A percentile compares a stretch with the other conserved stretches of the same genome.
Conservation (phyloP, 1,284 basidiomycete species). For the Filobasidium uniguttulatum region DNA sequence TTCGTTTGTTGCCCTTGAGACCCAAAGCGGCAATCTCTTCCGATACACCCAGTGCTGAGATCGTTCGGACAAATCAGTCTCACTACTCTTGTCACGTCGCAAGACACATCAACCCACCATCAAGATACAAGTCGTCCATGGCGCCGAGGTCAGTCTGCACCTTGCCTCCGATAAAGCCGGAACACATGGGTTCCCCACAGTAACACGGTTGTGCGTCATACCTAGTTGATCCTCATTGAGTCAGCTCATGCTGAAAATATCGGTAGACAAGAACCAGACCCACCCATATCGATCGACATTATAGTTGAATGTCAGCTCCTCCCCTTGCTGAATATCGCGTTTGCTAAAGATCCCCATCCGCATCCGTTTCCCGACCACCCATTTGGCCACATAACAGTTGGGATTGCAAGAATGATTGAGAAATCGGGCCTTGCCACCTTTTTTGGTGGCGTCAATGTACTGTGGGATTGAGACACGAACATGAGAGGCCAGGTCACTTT, state of each 20-base stretch:
- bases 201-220: slow-evolving; percentile 92
- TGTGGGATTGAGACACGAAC: slow-evolving; percentile 32
- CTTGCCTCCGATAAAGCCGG: slow-evolving; percentile 93
- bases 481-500: slow-evolving; percentile 4
- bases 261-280: too few species aligned
- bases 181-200: slow-evolving; percentile 91
- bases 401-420: slow-evolving; percentile 97
- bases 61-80: neutral
- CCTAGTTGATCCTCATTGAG: slow-evolving; percentile 36
- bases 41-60: slow-evolving; percentile 76
- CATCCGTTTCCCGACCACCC: slow-evolving; percentile 82
- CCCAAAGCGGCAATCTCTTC: slow-evolving; percentile 68
- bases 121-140: slow-evolving; percentile 90
- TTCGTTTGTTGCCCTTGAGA: slow-evolving; percentile 79
- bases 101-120: slow-evolving; percentile 46
- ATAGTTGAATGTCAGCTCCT: slow-evolving; percentile 98
- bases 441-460: slow-evolving; percentile 98
- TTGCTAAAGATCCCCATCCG: slow-evolving; percentile 98
- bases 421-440: slow-evolving; percentile 89
- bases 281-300: slow-evolving; percentile 98
- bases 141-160: slow-evolving; percentile 89
- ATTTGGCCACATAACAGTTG: slow-evolving; percentile 98
- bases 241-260: neutral
- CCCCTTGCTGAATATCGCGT: slow-evolving; percentile 61
- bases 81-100: slow-evolving; percentile 1